Evolutionary conservation across 1,139 yeast genomes (phyloP).

Genomic region (Pichia sp.): DNA sequence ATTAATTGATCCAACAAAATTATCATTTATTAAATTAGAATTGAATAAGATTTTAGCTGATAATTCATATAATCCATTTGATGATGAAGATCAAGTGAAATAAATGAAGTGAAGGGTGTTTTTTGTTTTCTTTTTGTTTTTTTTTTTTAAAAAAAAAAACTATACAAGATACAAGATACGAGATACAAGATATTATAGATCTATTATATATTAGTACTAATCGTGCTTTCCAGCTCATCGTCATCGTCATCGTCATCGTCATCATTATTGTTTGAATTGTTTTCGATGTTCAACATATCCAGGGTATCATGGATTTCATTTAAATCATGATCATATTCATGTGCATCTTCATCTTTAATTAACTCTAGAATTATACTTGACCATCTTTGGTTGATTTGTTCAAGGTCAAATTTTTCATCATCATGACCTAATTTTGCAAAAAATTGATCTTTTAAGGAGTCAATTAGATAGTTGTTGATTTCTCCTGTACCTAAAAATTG

Average conservation of each 20-base stretch:
- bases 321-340: too few relatives aligned
- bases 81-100: slow-evolving; percentile 35
- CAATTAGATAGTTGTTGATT: slow-evolving; percentile 44
- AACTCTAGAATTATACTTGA: background rate
- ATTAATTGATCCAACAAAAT: slow-evolving; percentile 68
- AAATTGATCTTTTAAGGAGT: slow-evolving; percentile 54
- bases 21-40: slow-evolving; percentile 69
- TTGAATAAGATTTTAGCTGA: slow-evolving; percentile 68
- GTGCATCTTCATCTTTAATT: background rate
- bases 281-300: background rate
- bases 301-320: too few relatives aligned
- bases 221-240: background rate
- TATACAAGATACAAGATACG: too few relatives aligned
- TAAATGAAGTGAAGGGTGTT: too few relatives aligned
- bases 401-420: background rate
- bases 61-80: slow-evolving; percentile 84
- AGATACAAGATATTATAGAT: too few relatives aligned
- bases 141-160: too few relatives aligned
- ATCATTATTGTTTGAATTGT: background rate
- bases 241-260: background rate
- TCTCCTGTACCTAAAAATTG: slow-evolving; percentile 36
- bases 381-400: background rate
- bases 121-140: too few relatives aligned
- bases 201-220: too few relatives aligned
- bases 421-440: background rate